Evolutionary conservation across 2,329 filamentous ascomycete species (phyloP), one percentile per base, ranked within the genome.

Genomic region (Hypoxylon sp.): DNA sequence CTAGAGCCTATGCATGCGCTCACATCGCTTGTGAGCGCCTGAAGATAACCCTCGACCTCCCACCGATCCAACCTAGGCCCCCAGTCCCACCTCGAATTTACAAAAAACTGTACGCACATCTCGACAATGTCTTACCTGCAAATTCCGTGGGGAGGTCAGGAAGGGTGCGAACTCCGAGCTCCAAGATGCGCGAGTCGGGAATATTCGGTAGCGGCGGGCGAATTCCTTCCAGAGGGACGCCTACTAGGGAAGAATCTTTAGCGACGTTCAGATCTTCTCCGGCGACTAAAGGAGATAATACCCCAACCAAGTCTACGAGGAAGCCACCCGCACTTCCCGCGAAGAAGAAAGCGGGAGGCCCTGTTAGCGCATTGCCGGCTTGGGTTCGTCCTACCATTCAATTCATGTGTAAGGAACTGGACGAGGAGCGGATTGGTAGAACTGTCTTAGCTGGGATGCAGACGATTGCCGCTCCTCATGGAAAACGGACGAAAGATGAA

Each of bases 1-100:
- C 91, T n/a, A 87, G 94, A 19, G 86, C 88, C 3, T 96, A 96
- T 79, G 92, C 91, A 3, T 97, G 94, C 78, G 92, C 93, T 13
- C 91, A 97, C 80, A 87, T 99, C 67, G 96, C 96, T 19, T 98
- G 94, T 77, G 93, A 95, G 74, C 88, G 93, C 58, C 84, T 97
- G 42, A 94, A 94, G 76, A 91, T 90, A 61, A 79, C 85, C 0
- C 87, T 97, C 48, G 89, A 94, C 76, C 88, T 97, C 6, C 94
- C 94, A 0, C 87, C 90, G 0, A 91, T 94, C 64, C 88, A 92
- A 70, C 87, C 91, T 2, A 87, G 90, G 3, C 93, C 94, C 1
- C 94, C 94, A 3, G 91, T 94, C 58, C 90, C 90, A 51, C 94
- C 93, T 0, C 87, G 89, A 61, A 86, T 94, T 57, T 98, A 98